These are phyloP conservation scores for Sporothrix luriei DNA, from an alignment of 2,329 filamentous ascomycete genomes.

Conservation along the genomic window DNA sequence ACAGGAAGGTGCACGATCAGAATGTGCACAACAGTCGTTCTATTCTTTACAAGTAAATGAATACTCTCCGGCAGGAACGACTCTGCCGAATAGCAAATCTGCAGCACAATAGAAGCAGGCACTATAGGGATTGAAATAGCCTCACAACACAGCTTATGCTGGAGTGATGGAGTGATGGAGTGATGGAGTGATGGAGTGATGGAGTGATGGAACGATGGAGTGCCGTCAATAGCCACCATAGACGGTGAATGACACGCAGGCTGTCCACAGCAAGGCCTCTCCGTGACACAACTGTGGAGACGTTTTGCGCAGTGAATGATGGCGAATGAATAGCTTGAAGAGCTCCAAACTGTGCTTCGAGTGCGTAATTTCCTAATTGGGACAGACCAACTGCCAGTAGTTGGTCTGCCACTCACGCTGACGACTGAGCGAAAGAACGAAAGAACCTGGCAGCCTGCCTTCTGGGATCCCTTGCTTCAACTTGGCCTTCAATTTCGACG, in stretches of 20 bases:
- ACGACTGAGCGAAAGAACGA: background rate
- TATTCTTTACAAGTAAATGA: no score
- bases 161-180: no score
- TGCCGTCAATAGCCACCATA: background rate
- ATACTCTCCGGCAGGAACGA: background rate
- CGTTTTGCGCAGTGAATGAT: slow-evolving; percentile 4
- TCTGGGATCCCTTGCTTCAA: background rate
- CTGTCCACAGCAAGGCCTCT: background rate
- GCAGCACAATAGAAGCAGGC: background rate
- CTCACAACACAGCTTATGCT: no score
- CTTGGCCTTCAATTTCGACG: background rate
- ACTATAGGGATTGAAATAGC: background rate
- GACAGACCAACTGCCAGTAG: slow-evolving; percentile 14
- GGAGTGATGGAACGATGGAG: no score
- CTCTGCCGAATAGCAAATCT: background rate
- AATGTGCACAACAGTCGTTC: background rate
- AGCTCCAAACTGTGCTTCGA: background rate
- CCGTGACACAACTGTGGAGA: slow-evolving; percentile 13
- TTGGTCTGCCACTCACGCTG: background rate
- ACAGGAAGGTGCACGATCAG: background rate
- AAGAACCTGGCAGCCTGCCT: background rate
- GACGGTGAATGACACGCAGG: background rate
- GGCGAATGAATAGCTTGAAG: background rate
- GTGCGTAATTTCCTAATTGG: slow-evolving; percentile 8
- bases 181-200: no score